Conservation (phyloP, 2,329 filamentous ascomycete species). For the Arthrobotrys sinensis region DNA sequence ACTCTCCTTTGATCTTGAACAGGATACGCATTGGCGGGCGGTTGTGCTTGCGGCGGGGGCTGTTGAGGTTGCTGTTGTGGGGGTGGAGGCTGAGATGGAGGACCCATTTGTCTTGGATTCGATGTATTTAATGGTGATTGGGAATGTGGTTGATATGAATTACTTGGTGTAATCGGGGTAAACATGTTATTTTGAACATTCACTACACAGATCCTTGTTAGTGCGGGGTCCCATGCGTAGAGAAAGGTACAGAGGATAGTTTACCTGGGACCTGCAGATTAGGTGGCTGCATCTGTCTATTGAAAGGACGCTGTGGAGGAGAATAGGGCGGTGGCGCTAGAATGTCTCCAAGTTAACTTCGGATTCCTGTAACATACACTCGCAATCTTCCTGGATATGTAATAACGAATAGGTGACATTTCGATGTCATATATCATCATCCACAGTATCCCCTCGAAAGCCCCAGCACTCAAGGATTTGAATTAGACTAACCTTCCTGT, state of each 20-base stretch:
- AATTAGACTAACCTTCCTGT: constrained; percentile 56
- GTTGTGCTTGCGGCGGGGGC: constrained; percentile 23
- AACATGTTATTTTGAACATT: constrained; percentile 61
- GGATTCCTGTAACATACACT: neutral
- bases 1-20: constrained; percentile 51
- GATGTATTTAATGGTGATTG: constrained; percentile 50
- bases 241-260: neutral
- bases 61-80: constrained; percentile 27
- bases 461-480: neutral
- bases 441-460: too few species aligned
- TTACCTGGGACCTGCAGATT: constrained; percentile 59
- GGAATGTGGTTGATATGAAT: constrained; percentile 58
- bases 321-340: constrained; percentile 58
- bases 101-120: constrained; percentile 44
- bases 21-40: constrained; percentile 40
- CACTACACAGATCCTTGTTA: constrained; percentile 21
- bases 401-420: neutral
- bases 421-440: neutral
- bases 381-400: neutral
- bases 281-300: constrained; percentile 58
- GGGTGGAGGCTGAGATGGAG: constrained; percentile 23
- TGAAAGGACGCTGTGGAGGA: constrained; percentile 58
- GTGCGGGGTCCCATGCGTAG: neutral
- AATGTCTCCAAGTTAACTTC: constrained; percentile 24
- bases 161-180: constrained; percentile 57